Evolutionary conservation across 2,329 filamentous ascomycete genomes (phyloP), one percentile per base, ranked within the genome.

Genomic region (Penicillium psychrosexuale): DNA sequence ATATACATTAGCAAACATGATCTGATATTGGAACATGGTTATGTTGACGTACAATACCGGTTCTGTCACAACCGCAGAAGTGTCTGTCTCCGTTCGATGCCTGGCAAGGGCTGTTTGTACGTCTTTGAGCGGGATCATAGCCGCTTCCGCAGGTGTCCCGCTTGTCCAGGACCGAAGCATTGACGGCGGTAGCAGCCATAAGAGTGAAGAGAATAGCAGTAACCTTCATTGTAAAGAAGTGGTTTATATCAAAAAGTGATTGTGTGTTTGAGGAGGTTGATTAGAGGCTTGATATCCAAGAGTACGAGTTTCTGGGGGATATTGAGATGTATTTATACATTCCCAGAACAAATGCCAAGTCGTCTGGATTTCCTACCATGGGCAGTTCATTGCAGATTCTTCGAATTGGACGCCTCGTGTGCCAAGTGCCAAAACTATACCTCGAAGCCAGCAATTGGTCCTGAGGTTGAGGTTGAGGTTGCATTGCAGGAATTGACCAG

Each of bases 41-140:
- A 43, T 27, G 31, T 44, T 24, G 17, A 50, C 56, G n/a, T 58
- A 58, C 56, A 36, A 58, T 38, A n/a, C 53, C 56, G 6, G 56
- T 58, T 12, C 56, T 30, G 19, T 58, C 56, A 8, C 56, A 58
- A 5, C 56, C 56, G n/a, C 56, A 58, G 49, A 58, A 58, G 34
- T 48, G 43, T 31, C 56, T 43, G 27, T 58, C 49, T 49, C 56
- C 56, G 46, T 58, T 58, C 5, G 40, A 47, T 9, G 56, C 2
- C 1, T 49, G 8, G 13, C 56, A 58, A 30, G 44, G 38, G 30
- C 56, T 58, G 46, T 58, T 58, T 12, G 56, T 58, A 38, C 56
- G 56, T 34, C 56, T 46, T 7, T 58, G 56, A 9, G 50, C 56
- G 27, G 30, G 27, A 13, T 33, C 49, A 34, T 56, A 56, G 36